Evolutionary conservation across 257 asterid species (phyloP).

Genomic region (Misopates orontium): DNA sequence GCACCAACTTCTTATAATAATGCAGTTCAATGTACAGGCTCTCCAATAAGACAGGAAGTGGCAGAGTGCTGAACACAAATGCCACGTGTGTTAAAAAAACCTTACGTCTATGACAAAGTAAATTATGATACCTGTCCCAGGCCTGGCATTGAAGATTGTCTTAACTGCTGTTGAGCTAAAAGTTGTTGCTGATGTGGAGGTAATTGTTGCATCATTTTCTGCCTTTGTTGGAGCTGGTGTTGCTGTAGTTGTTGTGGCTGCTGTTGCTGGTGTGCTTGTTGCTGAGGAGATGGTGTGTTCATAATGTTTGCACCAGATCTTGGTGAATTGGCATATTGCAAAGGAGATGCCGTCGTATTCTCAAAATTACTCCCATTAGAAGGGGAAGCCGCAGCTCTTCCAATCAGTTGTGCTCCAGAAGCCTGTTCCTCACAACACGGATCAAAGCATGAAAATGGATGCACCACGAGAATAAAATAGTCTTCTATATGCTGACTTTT

Average conservation of each 20-base stretch:
- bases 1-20: too few species aligned
- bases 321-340: conserved; percentile 92
- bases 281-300: conserved; percentile 99
- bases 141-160: conserved; percentile 81
- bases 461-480: neutral
- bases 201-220: conserved; percentile 83
- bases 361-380: conserved; percentile 68
- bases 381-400: conserved; percentile 94
- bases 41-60: conserved; percentile 5
- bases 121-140: conserved; percentile 71
- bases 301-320: conserved; percentile 83
- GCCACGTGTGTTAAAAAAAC: conserved; percentile 2
- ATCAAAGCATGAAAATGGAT: conserved; percentile 23
- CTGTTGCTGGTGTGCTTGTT: conserved; percentile 58
- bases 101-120: conserved; percentile 5
- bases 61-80: neutral
- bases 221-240: conserved; percentile 72
- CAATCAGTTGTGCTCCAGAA: conserved; percentile 71
- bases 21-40: neutral
- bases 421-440: conserved; percentile 46
- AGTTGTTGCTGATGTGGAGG: conserved; percentile 81
- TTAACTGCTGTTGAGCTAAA: conserved; percentile 75
- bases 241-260: conserved; percentile 59
- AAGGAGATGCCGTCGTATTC: conserved; percentile 76
- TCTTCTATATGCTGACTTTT: too few species aligned